phyloP scores from a whole-genome alignment of 2,329 filamentous ascomycete genomes.

The Erysiphe pulchra region DNA sequence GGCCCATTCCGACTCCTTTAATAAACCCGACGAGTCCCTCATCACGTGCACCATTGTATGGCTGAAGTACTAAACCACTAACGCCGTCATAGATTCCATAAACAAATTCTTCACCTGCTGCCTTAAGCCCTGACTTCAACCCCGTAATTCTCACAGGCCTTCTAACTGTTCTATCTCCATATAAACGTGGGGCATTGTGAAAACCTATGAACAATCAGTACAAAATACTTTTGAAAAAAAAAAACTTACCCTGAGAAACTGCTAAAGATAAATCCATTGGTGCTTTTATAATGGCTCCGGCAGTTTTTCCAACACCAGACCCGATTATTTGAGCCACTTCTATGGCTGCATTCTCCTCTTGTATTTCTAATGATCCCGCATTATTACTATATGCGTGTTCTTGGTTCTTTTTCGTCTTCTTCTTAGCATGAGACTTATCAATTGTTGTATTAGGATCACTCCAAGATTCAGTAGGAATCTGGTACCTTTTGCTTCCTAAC shows the following conservation, averaged over 20 bases:
- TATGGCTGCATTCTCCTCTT: constrained; percentile 4
- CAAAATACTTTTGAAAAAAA: not conserved
- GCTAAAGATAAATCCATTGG: constrained; percentile 35
- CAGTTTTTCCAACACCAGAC: constrained; percentile 9
- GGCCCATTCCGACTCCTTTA: constrained; percentile 30
- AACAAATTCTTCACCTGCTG: constrained; percentile 32
- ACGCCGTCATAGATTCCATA: constrained; percentile 40
- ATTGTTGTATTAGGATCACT: too few relatives aligned
- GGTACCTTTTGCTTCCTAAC: not conserved
- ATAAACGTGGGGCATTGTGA: constrained; percentile 43
- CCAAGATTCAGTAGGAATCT: too few relatives aligned
- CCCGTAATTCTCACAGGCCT: constrained; percentile 36
- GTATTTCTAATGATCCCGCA: constrained; percentile 1
- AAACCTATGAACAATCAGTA: constrained; percentile 16
- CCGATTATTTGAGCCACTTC: constrained; percentile 10
- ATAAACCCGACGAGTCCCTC: constrained; percentile 26
- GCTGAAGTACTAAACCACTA: constrained; percentile 34
- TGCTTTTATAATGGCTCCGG: constrained; percentile 14
- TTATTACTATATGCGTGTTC: not conserved
- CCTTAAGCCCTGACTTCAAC: constrained; percentile 33
- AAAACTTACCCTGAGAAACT: constrained; percentile 27
- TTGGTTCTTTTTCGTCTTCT: not conserved
- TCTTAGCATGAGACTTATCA: not conserved
- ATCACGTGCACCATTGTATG: constrained; percentile 28
- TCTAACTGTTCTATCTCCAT: constrained; percentile 37